phyloP scores from a whole-genome alignment of 106 monocot genomes.

The Alisma plantagoaquatica region DNA sequence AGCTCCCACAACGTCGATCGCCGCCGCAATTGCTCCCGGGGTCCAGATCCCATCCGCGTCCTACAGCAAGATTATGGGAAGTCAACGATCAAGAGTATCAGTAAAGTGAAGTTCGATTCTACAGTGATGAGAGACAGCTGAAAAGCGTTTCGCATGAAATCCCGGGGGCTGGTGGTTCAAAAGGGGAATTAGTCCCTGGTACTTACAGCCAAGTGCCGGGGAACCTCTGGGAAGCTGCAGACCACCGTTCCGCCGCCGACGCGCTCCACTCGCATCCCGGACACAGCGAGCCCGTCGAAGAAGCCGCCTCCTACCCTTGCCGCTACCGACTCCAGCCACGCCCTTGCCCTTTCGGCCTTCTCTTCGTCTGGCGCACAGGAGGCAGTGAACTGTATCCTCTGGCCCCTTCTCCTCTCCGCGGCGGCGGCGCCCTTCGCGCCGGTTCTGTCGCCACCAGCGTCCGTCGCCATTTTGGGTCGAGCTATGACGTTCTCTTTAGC shows the following conservation, averaged over 20 bases:
- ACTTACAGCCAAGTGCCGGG: not conserved
- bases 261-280: not conserved
- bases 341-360: not conserved
- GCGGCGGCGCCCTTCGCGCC: too few species aligned
- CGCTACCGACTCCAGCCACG: not conserved
- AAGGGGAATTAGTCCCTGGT: too few species aligned
- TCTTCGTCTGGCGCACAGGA: too few species aligned
- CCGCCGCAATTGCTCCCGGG: conserved; percentile 36
- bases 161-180: too few species aligned
- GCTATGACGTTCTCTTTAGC: too few species aligned
- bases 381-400: too few species aligned
- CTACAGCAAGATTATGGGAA: conserved; percentile 7
- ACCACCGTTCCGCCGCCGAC: not conserved
- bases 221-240: not conserved
- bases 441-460: too few species aligned
- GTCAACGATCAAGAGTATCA: not conserved
- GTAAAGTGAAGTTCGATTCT: not conserved
- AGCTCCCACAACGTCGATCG: conserved; percentile 47
- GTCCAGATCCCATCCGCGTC: conserved; percentile 48
- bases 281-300: not conserved
- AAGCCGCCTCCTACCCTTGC: not conserved
- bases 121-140: too few species aligned
- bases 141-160: too few species aligned
- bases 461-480: too few species aligned
- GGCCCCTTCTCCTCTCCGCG: too few species aligned